These are phyloP conservation scores for Picochlorum sp. DNA, from an alignment of 139 green algal genomes.

Conservation along the genomic window DNA sequence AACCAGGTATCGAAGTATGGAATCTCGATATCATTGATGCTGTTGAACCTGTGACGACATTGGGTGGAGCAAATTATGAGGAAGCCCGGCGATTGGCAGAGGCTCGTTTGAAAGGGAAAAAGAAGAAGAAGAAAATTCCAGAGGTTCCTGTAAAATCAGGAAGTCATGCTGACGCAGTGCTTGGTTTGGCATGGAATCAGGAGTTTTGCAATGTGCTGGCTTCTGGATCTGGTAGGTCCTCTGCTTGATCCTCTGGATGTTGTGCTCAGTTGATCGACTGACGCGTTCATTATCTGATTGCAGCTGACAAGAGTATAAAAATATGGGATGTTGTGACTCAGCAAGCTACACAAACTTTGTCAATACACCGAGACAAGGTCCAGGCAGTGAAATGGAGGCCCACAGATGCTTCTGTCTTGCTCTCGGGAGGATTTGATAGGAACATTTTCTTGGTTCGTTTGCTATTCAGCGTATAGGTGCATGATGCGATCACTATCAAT, in stretches of 20 bases:
- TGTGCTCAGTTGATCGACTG: not conserved
- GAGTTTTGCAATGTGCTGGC: slow-evolving; percentile 86
- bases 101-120: slow-evolving; percentile 15
- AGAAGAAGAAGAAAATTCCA: slow-evolving; percentile 48
- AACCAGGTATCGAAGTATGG: slow-evolving; percentile 95
- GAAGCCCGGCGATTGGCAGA: slow-evolving; percentile 14
- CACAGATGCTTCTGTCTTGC: slow-evolving; percentile 68
- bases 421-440: slow-evolving; percentile 82
- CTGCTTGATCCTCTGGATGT: slow-evolving; percentile 8
- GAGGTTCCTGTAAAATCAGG: slow-evolving; percentile 58
- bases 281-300: not conserved
- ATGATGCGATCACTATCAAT: not conserved
- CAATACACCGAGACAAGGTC: slow-evolving; percentile 86
- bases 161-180: slow-evolving; percentile 82
- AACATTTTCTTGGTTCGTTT: slow-evolving; percentile 54
- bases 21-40: slow-evolving; percentile 82
- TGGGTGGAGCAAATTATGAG: slow-evolving; percentile 61
- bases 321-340: slow-evolving; percentile 64
- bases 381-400: slow-evolving; percentile 94
- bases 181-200: slow-evolving; percentile 85
- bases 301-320: slow-evolving; percentile 84
- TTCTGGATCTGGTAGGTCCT: slow-evolving; percentile 31
- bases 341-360: slow-evolving; percentile 67
- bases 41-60: slow-evolving; percentile 69
- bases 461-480: not conserved